These are phyloP conservation scores for Aspergillus amoenus DNA, from an alignment of 2,329 filamentous ascomycete genomes.

Conservation along the genomic window DNA sequence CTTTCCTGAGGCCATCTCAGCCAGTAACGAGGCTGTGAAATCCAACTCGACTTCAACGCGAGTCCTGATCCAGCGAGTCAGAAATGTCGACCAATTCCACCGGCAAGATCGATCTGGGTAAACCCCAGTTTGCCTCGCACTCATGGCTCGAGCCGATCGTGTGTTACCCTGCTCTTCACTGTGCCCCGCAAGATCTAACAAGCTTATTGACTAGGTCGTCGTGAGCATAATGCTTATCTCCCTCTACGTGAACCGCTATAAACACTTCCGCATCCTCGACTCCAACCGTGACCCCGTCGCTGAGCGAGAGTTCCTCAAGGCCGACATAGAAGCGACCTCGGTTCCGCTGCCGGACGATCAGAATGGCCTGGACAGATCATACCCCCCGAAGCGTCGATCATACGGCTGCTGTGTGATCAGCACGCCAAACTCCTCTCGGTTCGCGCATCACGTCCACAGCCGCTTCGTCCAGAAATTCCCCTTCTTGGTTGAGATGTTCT, in stretches of 20 bases:
- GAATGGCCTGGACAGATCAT: conserved; percentile 27
- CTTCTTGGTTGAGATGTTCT: conserved; percentile 72
- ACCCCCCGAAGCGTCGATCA: conserved; percentile 27
- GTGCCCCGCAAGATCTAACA: neutral
- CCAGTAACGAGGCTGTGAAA: too few species aligned
- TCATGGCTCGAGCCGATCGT: conserved; percentile 38
- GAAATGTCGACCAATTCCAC: neutral
- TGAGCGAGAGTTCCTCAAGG: conserved; percentile 3
- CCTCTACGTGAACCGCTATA: conserved; percentile 49
- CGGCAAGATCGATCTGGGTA: conserved; percentile 29
- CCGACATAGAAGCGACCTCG: conserved; percentile 7
- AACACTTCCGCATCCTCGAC: conserved; percentile 45
- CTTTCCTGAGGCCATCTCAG: too few species aligned
- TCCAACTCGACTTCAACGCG: too few species aligned
- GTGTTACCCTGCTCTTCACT: conserved; percentile 13
- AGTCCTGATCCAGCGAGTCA: neutral
- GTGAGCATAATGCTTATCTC: conserved; percentile 51
- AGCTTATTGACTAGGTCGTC: conserved; percentile 43
- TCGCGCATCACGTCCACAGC: conserved; percentile 60
- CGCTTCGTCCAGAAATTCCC: conserved; percentile 66
- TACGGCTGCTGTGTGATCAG: conserved; percentile 49
- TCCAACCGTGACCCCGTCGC: conserved; percentile 12
- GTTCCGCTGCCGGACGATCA: conserved; percentile 6
- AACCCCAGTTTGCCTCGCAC: conserved; percentile 37
- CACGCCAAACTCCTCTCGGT: conserved; percentile 62